Evolutionary conservation across 129 eudicot species (phyloP), one percentile per base, ranked within the genome.

Genomic region (Erigeron canadensis): DNA sequence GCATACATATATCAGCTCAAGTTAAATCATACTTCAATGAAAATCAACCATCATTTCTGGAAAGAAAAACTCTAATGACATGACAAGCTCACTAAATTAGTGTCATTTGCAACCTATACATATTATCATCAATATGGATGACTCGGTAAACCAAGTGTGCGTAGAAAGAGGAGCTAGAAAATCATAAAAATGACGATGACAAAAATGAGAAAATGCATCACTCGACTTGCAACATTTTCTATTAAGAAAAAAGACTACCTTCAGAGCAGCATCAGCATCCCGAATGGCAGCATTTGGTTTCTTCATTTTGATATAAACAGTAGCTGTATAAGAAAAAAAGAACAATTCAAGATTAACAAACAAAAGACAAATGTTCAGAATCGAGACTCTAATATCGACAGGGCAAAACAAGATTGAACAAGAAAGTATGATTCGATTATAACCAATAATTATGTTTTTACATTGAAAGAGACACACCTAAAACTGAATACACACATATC

Each of bases 221-320:
- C 6, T 34, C 10, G 56, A 63, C 11, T 37, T 19, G 70, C 16
- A 34, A 44, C 65, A 72, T 40, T 10, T 8, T 75, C 64, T 46
- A 10, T n/a, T 60, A 59, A 76, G 48, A 66, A 70, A 6, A 41
- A 54, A 28, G n/a, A 50, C 48, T 60, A 90, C 99, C 99, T 90
- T 80, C 34, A 94, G 73, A 42, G 97, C 99, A n/a, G 99, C 99
- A 82, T 75, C 84, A 44, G 99, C 96, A 81, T 95, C 99, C 16
- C 97, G 87, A 73, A 95, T 88, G 60, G 97, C 97, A 50, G 97
- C 97, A 88, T 95, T 95, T 17, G 99, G 99, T 66, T 95, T 95
- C 88, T 90, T 95, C 99, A 90, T 88, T 80, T 95, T 95, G 65
- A 95, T 90, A 79, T 81, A 90, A 4, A 88, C 96, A 71, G 76